Percentiles rank a stretch among this genome's conserved stretches.
phyloP scores from a whole-genome alignment of 345 rosid genomes.

The Camelina sativa region DNA sequence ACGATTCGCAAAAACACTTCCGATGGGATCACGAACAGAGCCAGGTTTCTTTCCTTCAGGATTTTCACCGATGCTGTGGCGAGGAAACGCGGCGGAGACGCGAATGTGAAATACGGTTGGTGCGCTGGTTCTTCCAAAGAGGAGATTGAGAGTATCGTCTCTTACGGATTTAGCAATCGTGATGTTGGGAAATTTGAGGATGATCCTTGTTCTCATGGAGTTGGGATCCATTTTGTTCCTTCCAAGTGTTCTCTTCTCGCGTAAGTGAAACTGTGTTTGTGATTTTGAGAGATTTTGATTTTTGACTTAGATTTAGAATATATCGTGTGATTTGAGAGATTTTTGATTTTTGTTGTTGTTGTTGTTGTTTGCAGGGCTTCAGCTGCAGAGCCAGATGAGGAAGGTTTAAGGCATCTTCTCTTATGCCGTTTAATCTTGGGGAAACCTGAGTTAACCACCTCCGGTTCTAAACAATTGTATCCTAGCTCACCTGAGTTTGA shows the following conservation, averaged over 20 bases:
- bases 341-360: no score
- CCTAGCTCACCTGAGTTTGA: slow-evolving; percentile 73
- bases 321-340: no score
- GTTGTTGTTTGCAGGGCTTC: slow-evolving; percentile 21
- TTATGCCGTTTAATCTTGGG: slow-evolving; percentile 79
- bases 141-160: slow-evolving; percentile 45
- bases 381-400: slow-evolving; percentile 44
- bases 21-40: slow-evolving; percentile 37
- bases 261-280: slow-evolving; percentile 38
- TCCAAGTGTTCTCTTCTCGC: slow-evolving; percentile 35
- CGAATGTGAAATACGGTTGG: slow-evolving; percentile 52
- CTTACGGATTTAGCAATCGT: slow-evolving; percentile 48
- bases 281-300: no score
- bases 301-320: no score
- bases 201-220: slow-evolving; percentile 29
- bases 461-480: slow-evolving; percentile 56
- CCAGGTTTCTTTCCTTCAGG: slow-evolving; percentile 45
- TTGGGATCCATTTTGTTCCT: slow-evolving; percentile 49
- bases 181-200: background rate
- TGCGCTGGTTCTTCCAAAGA: slow-evolving; percentile 46
- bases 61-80: slow-evolving; percentile 47
- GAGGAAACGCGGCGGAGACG: slow-evolving; percentile 50
- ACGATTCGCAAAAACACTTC: slow-evolving; percentile 48
- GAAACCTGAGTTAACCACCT: slow-evolving; percentile 54
- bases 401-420: slow-evolving; percentile 69